Evolutionary conservation across 1,139 yeast species (phyloP).

Genomic region (Blastobotrys apis): DNA sequence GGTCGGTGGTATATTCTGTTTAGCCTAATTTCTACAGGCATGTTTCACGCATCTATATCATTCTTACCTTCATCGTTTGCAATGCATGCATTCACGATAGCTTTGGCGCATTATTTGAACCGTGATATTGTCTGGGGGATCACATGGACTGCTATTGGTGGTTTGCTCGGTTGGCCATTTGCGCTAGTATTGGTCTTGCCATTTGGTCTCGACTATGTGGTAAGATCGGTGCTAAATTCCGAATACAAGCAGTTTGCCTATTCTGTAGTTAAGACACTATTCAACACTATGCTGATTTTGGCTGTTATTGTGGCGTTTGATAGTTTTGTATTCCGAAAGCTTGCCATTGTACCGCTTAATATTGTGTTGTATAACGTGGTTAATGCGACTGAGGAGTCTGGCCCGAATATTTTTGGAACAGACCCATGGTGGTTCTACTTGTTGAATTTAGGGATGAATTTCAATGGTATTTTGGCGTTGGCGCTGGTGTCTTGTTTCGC

Average conservation of each 20-base stretch:
- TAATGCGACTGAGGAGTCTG: slow-evolving; percentile 58
- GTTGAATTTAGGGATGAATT: slow-evolving; percentile 65
- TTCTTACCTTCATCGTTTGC: slow-evolving; percentile 84
- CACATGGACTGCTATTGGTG: slow-evolving; percentile 57
- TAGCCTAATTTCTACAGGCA: slow-evolving; percentile 53
- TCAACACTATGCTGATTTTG: slow-evolving; percentile 17
- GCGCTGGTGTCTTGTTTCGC: slow-evolving; percentile 42
- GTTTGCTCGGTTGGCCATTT: slow-evolving; percentile 91
- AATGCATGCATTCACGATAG: slow-evolving; percentile 61
- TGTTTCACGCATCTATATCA: slow-evolving; percentile 83
- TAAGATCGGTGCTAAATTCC: not conserved
- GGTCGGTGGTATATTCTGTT: slow-evolving; percentile 59
- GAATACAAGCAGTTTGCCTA: slow-evolving; percentile 6
- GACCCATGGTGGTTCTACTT: slow-evolving; percentile 80
- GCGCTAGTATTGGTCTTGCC: slow-evolving; percentile 64
- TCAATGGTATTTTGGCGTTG: slow-evolving; percentile 53
- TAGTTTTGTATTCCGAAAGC: slow-evolving; percentile 57
- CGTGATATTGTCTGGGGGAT: slow-evolving; percentile 42
- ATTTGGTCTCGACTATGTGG: slow-evolving; percentile 35
- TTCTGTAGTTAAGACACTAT: slow-evolving; percentile 13
- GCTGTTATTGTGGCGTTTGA: slow-evolving; percentile 49
- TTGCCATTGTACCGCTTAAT: slow-evolving; percentile 71
- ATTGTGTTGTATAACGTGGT: slow-evolving; percentile 81
- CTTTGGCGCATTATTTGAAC: slow-evolving; percentile 41
- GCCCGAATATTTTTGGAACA: slow-evolving; percentile 88